Percentiles rank a stretch among this genome's conserved stretches.
Conservation (phyloP, 2,329 filamentous ascomycete genomes). For the Ceratocystis cubensis region DNA sequence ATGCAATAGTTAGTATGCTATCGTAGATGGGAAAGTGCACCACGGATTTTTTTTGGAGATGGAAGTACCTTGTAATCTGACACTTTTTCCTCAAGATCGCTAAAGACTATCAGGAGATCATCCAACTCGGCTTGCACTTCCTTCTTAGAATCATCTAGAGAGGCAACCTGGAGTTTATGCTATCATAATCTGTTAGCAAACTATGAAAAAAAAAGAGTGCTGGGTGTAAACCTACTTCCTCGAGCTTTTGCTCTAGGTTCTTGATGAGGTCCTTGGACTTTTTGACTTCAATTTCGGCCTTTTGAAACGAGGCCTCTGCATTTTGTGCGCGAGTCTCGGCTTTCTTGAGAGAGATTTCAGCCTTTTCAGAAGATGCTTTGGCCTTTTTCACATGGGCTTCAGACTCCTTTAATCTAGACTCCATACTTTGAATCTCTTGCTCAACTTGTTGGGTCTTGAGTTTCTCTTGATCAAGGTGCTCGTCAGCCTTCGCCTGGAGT, state of each 20-base stretch:
- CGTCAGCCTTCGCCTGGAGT: slow-evolving; percentile 21
- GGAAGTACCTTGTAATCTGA: slow-evolving; percentile 56
- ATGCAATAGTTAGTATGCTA: slow-evolving; percentile 11
- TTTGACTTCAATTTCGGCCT: not conserved
- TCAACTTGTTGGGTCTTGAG: slow-evolving; percentile 26
- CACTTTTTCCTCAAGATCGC: slow-evolving; percentile 66
- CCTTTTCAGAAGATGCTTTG: slow-evolving; percentile 10
- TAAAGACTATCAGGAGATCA: slow-evolving; percentile 69
- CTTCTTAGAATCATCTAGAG: slow-evolving; percentile 41
- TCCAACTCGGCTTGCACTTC: slow-evolving; percentile 65
- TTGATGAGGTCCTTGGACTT: slow-evolving; percentile 24
- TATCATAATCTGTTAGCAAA: slow-evolving; percentile 10
- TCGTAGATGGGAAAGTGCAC: not conserved
- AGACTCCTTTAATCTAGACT: not conserved
- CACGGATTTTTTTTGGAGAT: not conserved
- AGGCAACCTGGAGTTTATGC: slow-evolving; percentile 24
- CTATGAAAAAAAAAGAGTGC: not conserved
- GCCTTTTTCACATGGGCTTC: slow-evolving; percentile 9
- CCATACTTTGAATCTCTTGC: not conserved
- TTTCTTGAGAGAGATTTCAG: slow-evolving; percentile 7
- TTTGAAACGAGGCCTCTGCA: slow-evolving; percentile 3
- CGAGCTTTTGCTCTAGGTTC: slow-evolving; percentile 26
- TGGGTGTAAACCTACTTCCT: slow-evolving; percentile 21
- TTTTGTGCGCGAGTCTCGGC: slow-evolving; percentile 1
- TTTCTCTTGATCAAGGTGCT: slow-evolving; percentile 13